Evolutionary conservation across 2,329 filamentous ascomycete genomes (phyloP), one percentile per base, ranked within the genome.

Genomic region (Elsinoe fawcettii): DNA sequence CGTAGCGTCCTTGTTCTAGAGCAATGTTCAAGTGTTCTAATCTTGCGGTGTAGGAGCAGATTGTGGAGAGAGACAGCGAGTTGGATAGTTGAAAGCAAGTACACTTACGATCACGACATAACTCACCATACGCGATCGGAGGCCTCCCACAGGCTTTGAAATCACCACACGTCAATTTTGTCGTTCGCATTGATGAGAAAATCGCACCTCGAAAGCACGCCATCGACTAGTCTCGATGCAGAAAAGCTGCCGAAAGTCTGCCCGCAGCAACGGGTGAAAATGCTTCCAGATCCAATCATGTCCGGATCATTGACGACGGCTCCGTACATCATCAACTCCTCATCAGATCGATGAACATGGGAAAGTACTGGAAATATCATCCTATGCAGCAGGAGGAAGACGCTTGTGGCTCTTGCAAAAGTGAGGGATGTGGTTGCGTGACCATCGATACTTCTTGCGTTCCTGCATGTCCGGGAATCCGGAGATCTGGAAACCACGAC

Each of bases 111-210:
- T 56, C 43, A 53, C 53, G 54, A 56, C 56, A 59, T 54, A 44
- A 53, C 46, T 46, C 55, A 54, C 58, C 16, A 56, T 51, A 57
- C 53, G 53, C 58, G 58, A 51, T 57, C 39, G 53, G 36, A 56
- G 39, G 20, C 39, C 54, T 53, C 51, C 41, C 53, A 57, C 53
- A 16, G 22, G 58, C 58, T 59, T 59, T 59, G 58, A 59, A 59
- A 59, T 59, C 58, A 59, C 47, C 46, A 46, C 44, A 56, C 46
- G 44, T 46, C 53, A 56, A 46, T 46, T 56, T 56, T 56, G 23
- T 43, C 39, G 36, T 30, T 43, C 39, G 34, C 41, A 27, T 12
- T 46, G 41, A n/a, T 46, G 41, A 46, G 41, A 46, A 46, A 37
- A 37, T 37, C 34, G 34, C 34, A 37, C 9, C 34, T 37, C 34